These are phyloP conservation scores for Pholiota molesta DNA, from an alignment of 768 basidiomycete species.

Conservation along the genomic window DNA sequence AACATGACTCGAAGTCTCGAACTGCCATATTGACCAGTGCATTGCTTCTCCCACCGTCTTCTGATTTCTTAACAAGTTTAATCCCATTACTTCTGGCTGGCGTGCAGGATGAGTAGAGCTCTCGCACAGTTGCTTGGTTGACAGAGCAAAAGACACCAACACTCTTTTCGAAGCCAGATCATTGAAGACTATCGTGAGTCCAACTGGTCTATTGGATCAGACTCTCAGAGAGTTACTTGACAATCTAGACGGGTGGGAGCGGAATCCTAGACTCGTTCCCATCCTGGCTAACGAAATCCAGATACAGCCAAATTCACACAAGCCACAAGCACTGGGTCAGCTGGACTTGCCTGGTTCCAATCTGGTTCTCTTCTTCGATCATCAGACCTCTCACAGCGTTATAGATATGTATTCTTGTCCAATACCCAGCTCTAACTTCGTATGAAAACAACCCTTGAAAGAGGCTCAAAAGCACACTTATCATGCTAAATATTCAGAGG, in stretches of 20 bases:
- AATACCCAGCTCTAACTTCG: neutral
- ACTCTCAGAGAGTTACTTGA: too few species aligned
- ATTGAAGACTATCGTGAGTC: too few species aligned
- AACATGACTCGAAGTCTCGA: too few species aligned
- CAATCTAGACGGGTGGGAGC: too few species aligned
- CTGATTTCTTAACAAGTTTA: constrained; percentile 45
- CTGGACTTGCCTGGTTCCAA: neutral
- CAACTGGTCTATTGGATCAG: too few species aligned
- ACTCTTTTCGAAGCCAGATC: too few species aligned
- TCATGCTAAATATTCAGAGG: neutral
- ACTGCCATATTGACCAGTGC: neutral
- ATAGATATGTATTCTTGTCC: neutral
- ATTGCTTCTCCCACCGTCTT: constrained; percentile 25
- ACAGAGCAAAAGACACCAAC: too few species aligned
- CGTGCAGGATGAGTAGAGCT: too few species aligned
- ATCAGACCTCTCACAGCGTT: neutral
- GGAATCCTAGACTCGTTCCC: too few species aligned
- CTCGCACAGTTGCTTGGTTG: too few species aligned
- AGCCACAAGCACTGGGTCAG: neutral
- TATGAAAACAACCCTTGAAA: neutral
- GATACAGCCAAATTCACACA: neutral
- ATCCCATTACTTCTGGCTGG: too few species aligned
- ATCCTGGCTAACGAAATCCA: too few species aligned
- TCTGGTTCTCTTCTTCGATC: constrained; percentile 1
- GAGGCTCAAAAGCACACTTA: neutral